These are phyloP conservation scores for Gonapodya sp. DNA, from an alignment of 192 early-diverging fungal genomes.

Conservation along the genomic window DNA sequence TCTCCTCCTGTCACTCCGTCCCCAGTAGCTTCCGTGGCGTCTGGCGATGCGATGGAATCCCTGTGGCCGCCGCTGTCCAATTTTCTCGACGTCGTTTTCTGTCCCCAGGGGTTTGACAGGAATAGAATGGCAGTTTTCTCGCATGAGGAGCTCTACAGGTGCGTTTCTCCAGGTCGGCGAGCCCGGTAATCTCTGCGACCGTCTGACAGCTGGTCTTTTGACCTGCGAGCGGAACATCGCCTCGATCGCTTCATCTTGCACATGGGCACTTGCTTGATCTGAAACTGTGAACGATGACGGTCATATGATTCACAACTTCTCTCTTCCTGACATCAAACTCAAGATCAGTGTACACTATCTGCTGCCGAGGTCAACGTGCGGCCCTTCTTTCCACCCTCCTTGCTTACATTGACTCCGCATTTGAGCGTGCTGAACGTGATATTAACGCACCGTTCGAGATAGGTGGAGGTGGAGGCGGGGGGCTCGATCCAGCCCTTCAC, in stretches of 20 bases:
- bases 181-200: too few species aligned
- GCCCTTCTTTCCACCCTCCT: background rate
- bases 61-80: background rate
- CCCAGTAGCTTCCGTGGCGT: background rate
- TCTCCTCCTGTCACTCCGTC: background rate
- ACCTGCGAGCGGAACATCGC: too few species aligned
- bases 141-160: background rate
- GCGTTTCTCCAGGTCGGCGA: too few species aligned
- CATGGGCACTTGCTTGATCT: too few species aligned
- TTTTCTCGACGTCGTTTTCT: background rate
- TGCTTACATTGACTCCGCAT: background rate
- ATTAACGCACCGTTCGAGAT: background rate
- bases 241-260: too few species aligned
- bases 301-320: too few species aligned
- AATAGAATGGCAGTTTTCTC: background rate
- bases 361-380: background rate
- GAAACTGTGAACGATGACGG: too few species aligned
- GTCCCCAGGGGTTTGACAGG: background rate
- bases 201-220: too few species aligned
- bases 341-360: background rate
- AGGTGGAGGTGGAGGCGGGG: background rate
- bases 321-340: too few species aligned
- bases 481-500: background rate
- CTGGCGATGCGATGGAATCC: background rate
- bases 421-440: background rate